Evolutionary conservation across 106 monocot species (phyloP), one percentile per base, ranked within the genome.

Genomic region (Dendrobium chrysotoxum): DNA sequence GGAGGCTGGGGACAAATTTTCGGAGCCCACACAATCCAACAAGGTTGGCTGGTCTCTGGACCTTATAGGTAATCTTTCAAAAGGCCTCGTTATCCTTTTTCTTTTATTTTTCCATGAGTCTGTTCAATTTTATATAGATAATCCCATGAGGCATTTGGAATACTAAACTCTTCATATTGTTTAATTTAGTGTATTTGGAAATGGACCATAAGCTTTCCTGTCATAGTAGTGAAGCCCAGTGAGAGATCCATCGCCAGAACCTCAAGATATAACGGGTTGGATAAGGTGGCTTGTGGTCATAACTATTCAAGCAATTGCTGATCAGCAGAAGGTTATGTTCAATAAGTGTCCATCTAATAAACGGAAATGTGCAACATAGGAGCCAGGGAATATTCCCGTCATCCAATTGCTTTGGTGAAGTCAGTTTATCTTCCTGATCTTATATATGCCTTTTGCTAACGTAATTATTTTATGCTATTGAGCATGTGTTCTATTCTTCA

Each of bases 341-440:
- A 99, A 99, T 82, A 95, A 93, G 74, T 85, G 84, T 74, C 76
- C 85, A 31, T 78, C 78, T 17, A 99, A 86, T 75, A 92, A 77
- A 47, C 92, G 91, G 39, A 95, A 90, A 75, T 99, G 98, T 95
- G 94, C 79, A 79, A 92, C 75, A 80, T 83, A 45, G 98, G 98
- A 25, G 26, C 95, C 77, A 95, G 98, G 98, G 93, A 91, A 80
- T 99, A 91, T 87, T 88, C 98, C 17, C 95, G 93, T 39, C 98
- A 99, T 87, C 98, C 98, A 99, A 99, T 84, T 99, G 95, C 81
- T 99, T 99, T 81, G 98, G 98, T 4, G 98, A 99, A 85, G 98
- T 99, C 40, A 85, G 86, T 88, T 81, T 75, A 1, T 75, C n/a
- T 35, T 31, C 3, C 0, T 16, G 20, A 26, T 61, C 16, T 61